Conservation (phyloP, 257 asterid genomes). For the Solanum medicagineum region DNA sequence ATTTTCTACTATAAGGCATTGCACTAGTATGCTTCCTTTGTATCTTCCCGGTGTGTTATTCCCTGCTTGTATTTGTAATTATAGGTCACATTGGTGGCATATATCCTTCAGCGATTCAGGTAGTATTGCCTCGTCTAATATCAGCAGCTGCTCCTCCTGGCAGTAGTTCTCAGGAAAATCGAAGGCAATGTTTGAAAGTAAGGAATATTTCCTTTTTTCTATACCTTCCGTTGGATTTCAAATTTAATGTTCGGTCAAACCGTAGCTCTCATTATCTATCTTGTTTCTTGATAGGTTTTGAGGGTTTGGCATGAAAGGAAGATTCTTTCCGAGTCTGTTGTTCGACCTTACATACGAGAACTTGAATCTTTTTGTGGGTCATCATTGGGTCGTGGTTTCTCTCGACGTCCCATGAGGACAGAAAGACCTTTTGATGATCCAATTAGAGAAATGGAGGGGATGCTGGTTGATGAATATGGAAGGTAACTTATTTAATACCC, state of each 20-base stretch:
- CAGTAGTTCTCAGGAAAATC: conserved; percentile 65
- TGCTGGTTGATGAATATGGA: conserved; percentile 90
- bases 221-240: not conserved
- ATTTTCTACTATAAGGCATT: conserved; percentile 1
- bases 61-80: conserved; percentile 15
- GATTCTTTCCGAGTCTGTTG: conserved; percentile 67
- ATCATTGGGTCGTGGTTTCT: conserved; percentile 41
- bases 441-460: conserved; percentile 85
- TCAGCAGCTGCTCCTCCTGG: conserved; percentile 91
- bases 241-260: not conserved
- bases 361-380: conserved; percentile 63
- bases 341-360: conserved; percentile 72
- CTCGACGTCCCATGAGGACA: conserved; percentile 53
- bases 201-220: conserved; percentile 8
- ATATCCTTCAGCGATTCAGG: conserved; percentile 75
- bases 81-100: conserved; percentile 65
- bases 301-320: conserved; percentile 89
- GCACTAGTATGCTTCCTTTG: not conserved
- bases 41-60: not conserved
- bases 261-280: not conserved
- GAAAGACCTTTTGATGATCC: conserved; percentile 92
- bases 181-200: conserved; percentile 83
- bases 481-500: conserved; percentile 29
- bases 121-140: conserved; percentile 59
- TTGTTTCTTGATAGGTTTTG: conserved; percentile 49